These are phyloP conservation scores for Hibiscus tridactylites DNA, from an alignment of 345 rosid species.

Conservation along the genomic window DNA sequence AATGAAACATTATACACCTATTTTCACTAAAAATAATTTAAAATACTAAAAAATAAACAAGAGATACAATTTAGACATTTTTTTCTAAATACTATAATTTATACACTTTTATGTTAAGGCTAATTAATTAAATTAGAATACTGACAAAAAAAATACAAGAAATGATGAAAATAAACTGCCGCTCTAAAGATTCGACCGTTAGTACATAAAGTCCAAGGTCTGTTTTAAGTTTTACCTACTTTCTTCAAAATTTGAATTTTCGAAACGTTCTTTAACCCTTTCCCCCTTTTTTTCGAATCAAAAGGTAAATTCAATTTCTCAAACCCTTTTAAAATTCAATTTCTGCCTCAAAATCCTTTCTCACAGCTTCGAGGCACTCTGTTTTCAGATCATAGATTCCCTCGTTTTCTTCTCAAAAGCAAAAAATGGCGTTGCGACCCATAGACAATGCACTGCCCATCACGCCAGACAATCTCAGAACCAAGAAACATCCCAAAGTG, in stretches of 20 bases:
- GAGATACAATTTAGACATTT: too few species aligned
- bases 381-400: background rate
- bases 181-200: background rate
- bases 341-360: background rate
- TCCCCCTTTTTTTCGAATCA: background rate
- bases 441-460: constrained; percentile 72
- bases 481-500: constrained; percentile 57
- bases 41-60: too few species aligned
- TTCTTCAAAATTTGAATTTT: constrained; percentile 7
- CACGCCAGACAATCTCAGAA: constrained; percentile 37
- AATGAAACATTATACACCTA: too few species aligned
- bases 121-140: too few species aligned
- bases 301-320: background rate
- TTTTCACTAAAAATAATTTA: too few species aligned
- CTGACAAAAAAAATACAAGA: too few species aligned
- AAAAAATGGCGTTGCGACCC: constrained; percentile 72
- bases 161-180: too few species aligned
- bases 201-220: background rate
- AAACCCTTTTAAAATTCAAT: background rate
- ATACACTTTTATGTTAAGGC: too few species aligned
- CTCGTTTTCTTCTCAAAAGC: background rate
- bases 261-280: background rate
- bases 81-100: too few species aligned
- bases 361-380: background rate
- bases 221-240: background rate